These are phyloP conservation scores for Inga laurina DNA, from an alignment of 306 rosid species.

Conservation along the genomic window DNA sequence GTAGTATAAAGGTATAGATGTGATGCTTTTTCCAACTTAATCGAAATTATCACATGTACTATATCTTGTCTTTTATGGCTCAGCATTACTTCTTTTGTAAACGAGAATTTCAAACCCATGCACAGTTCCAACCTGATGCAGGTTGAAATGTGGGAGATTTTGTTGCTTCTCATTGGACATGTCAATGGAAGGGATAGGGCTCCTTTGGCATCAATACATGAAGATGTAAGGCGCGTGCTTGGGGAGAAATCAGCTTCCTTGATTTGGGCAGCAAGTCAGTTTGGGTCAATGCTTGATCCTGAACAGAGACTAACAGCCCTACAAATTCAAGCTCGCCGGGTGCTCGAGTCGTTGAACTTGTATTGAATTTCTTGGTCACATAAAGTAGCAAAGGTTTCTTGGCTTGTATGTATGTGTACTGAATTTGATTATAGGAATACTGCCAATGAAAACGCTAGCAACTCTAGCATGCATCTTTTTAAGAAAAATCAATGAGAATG, in stretches of 20 bases:
- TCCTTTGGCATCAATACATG: slow-evolving; percentile 82
- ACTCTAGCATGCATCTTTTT: neutral
- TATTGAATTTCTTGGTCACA: slow-evolving; percentile 40
- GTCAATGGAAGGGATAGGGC: slow-evolving; percentile 76
- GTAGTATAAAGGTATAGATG: no score
- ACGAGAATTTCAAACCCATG: neutral
- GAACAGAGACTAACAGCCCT: slow-evolving; percentile 84
- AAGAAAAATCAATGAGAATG: neutral
- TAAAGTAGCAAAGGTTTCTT: neutral
- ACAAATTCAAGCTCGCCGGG: slow-evolving; percentile 90
- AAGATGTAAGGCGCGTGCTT: slow-evolving; percentile 75
- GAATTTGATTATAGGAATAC: neutral
- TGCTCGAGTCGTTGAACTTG: slow-evolving; percentile 79
- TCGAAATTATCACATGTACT: neutral
- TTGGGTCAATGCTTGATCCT: slow-evolving; percentile 84
- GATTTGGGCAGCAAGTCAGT: slow-evolving; percentile 99
- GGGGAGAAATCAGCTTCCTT: slow-evolving; percentile 95
- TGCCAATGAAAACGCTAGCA: neutral
- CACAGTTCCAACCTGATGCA: slow-evolving; percentile 3
- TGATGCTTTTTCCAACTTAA: neutral
- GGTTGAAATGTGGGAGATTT: slow-evolving; percentile 94
- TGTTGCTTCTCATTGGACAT: slow-evolving; percentile 85
- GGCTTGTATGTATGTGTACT: neutral
- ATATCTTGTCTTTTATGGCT: neutral
- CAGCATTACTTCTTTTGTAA: neutral